Evolutionary conservation across 2,329 filamentous ascomycete genomes (phyloP).

Genomic region (Pyricularia grisea): DNA sequence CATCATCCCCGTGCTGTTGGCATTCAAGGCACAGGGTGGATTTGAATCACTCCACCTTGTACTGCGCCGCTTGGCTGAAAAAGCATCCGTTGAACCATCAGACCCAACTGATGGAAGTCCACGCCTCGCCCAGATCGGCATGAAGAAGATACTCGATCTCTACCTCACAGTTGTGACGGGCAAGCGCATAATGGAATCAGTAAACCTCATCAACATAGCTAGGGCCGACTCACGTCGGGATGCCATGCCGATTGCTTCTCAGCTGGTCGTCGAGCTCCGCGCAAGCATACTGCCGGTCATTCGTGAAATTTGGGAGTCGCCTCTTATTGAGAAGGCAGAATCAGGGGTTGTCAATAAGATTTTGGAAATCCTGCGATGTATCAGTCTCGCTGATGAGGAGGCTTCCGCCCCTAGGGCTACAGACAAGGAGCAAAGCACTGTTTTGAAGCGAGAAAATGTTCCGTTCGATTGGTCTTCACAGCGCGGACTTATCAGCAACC

Average conservation of each 20-base stretch:
- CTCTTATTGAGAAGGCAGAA: slow-evolving; percentile 68
- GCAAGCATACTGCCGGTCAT: slow-evolving; percentile 70
- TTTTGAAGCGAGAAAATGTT: slow-evolving; percentile 33
- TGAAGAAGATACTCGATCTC: slow-evolving; percentile 78
- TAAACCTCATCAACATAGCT: slow-evolving; percentile 35
- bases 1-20: slow-evolving; percentile 69
- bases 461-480: slow-evolving; percentile 35
- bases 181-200: slow-evolving; percentile 73
- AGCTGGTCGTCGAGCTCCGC: slow-evolving; percentile 81
- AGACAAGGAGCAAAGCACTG: slow-evolving; percentile 35
- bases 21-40: slow-evolving; percentile 76
- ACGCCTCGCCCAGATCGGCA: slow-evolving; percentile 44
- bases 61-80: slow-evolving; percentile 38
- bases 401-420: slow-evolving; percentile 49
- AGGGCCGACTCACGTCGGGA: slow-evolving; percentile 2
- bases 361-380: slow-evolving; percentile 72
- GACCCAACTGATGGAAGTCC: slow-evolving; percentile 34
- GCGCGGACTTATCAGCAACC: slow-evolving; percentile 20
- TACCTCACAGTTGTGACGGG: slow-evolving; percentile 68
- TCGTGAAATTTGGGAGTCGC: slow-evolving; percentile 74
- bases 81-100: slow-evolving; percentile 31
- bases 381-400: slow-evolving; percentile 72
- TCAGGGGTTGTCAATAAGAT: slow-evolving; percentile 59
- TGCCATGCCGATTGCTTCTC: slow-evolving; percentile 37
- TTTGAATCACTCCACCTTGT: slow-evolving; percentile 65